These are phyloP conservation scores for Atalantia buxifolia DNA, from an alignment of 345 rosid genomes.

Conservation along the genomic window DNA sequence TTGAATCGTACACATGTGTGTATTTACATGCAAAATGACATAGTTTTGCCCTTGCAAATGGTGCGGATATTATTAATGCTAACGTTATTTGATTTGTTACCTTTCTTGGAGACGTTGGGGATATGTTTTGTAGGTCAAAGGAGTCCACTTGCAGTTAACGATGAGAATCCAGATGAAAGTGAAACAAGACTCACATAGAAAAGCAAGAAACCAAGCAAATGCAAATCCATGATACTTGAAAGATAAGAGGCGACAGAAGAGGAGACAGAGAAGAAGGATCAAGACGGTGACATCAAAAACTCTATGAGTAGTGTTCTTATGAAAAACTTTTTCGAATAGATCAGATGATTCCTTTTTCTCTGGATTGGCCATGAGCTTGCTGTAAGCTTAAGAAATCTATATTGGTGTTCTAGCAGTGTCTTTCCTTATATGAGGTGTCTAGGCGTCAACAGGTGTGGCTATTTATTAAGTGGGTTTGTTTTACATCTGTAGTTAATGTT, in stretches of 20 bases:
- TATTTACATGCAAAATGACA: too few relatives aligned
- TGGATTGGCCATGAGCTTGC: too few relatives aligned
- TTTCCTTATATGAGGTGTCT: too few relatives aligned
- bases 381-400: too few relatives aligned
- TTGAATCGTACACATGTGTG: neutral
- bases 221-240: constrained; percentile 33
- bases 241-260: constrained; percentile 31
- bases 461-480: too few relatives aligned
- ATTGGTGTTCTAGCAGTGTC: too few relatives aligned
- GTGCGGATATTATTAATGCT: neutral
- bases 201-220: constrained; percentile 47
- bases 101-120: constrained; percentile 40
- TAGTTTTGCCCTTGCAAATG: too few relatives aligned
- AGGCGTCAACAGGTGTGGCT: too few relatives aligned
- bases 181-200: constrained; percentile 56
- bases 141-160: constrained; percentile 51
- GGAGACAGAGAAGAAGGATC: constrained; percentile 32
- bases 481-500: too few relatives aligned
- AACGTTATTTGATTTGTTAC: constrained; percentile 9
- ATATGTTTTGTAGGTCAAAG: constrained; percentile 32
- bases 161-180: constrained; percentile 47
- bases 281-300: constrained; percentile 23
- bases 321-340: constrained; percentile 24
- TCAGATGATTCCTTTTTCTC: too few relatives aligned
- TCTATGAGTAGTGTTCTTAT: constrained; percentile 27